Base-by-base conservation (phyloP, 2,329 filamentous ascomycete species). In the Colletotrichum sp. region DNA sequence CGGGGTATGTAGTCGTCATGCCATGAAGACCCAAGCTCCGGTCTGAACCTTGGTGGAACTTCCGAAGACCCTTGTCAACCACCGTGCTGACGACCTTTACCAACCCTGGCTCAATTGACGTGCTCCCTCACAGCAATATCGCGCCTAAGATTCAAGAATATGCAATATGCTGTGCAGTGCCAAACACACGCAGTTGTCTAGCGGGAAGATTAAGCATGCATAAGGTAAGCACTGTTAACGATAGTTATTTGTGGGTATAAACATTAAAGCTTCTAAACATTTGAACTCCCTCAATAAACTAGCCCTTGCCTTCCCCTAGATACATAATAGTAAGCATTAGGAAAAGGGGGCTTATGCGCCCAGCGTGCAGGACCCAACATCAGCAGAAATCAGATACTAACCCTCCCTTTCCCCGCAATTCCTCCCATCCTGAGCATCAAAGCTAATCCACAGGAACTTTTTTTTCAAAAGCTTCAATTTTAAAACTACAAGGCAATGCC, bases 21-120 rank as follows among this genome's bases (percentile, higher is more conserved):
- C 43, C 43, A 52, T 52, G 43, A 52, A 52, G n/a, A 52, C 43
- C 43, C 10, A 52, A 48, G 43, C 43, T 22, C 43, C 10, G 43
- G 16, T 22, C 43, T 52, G n/a, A 52, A 52, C n/a, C n/a, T 52
- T 52, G 43, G 43, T 22, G 43, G 10, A 52, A 22, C 0, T 52
- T 13, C n/a, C n/a, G 3, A 8, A 2, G 43, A 52, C 43, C 43
- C n/a, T 52, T 1, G 43, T 22, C 43, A 3, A 22, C 0, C 43
- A 52, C 43, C 43, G 10, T 22, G n/a, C 43, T 52, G n/a, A 52
- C 3, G 18, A 12, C 3, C 9, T 48, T 0, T n/a, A n/a, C 1
- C 0, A 2, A n/a, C 39, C 39, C 39, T 2, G 0, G 18, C 6
- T 43, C 3, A n/a, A 9, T 10, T 0, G 0, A 43, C 22, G 3